Evolutionary conservation across 768 basidiomycete genomes (phyloP).

Genomic region (Kwoniella europaea): DNA sequence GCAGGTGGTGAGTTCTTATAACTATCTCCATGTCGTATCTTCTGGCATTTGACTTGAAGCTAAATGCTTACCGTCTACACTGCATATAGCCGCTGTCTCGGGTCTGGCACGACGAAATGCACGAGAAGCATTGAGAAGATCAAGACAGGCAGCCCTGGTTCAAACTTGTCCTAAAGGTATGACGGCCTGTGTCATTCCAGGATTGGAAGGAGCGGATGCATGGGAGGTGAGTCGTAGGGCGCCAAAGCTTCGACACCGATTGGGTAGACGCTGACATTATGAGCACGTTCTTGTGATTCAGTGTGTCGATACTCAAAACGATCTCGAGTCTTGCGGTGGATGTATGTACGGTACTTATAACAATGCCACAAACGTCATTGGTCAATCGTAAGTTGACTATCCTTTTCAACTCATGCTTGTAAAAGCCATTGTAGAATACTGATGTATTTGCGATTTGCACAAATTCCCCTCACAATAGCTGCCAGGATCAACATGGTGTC

Average conservation of each 20-base stretch:
- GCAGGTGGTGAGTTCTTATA: background rate
- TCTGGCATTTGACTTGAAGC: too few relatives aligned
- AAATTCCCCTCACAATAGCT: too few relatives aligned
- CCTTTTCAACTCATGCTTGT: too few relatives aligned
- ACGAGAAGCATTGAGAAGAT: background rate
- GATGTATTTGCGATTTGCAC: too few relatives aligned
- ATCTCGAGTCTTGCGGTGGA: slow-evolving; percentile 4
- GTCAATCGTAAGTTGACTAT: background rate
- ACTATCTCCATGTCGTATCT: too few relatives aligned
- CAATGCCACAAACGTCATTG: background rate
- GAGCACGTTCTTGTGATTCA: background rate
- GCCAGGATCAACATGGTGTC: too few relatives aligned
- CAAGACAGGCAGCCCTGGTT: background rate
- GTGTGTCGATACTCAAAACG: slow-evolving; percentile 4
- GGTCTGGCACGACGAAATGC: background rate
- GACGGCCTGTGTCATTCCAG: background rate
- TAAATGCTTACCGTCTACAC: too few relatives aligned
- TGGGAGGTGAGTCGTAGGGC: background rate
- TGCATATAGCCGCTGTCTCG: background rate
- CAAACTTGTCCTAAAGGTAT: slow-evolving; percentile 2
- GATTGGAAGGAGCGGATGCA: background rate
- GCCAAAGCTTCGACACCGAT: too few relatives aligned
- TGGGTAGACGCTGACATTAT: too few relatives aligned
- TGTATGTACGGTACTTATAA: background rate
- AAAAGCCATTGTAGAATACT: too few relatives aligned